Conservation (phyloP, 2,329 filamentous ascomycete genomes). For the Coniochaeta ligniaria region DNA sequence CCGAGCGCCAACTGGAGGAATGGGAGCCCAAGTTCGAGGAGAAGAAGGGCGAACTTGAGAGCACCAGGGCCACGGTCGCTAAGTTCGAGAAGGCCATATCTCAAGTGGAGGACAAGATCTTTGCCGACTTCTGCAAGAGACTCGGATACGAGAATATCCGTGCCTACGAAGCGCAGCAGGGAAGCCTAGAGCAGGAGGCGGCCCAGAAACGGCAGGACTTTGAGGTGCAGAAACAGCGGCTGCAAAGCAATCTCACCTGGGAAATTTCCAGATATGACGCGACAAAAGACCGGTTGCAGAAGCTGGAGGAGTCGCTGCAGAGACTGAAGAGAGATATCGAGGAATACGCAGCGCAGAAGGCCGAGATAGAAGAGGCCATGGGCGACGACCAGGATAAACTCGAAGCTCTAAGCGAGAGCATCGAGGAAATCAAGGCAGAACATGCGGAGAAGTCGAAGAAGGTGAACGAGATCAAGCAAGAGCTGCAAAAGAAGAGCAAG, state of each 20-base stretch:
- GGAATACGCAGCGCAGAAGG: slow-evolving; percentile 64
- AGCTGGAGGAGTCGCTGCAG: slow-evolving; percentile 58
- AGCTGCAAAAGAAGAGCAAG: slow-evolving; percentile 77
- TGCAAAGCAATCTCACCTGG: slow-evolving; percentile 57
- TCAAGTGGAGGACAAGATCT: slow-evolving; percentile 81
- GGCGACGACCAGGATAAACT: slow-evolving; percentile 69
- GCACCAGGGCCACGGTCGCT: slow-evolving; percentile 39
- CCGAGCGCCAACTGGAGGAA: slow-evolving; percentile 66
- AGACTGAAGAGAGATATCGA: slow-evolving; percentile 63
- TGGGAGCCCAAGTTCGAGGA: slow-evolving; percentile 72
- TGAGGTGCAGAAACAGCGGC: slow-evolving; percentile 70
- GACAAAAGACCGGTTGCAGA: slow-evolving; percentile 61
- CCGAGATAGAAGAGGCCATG: slow-evolving; percentile 65
- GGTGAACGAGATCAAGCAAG: slow-evolving; percentile 69
- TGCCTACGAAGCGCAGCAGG: slow-evolving; percentile 89
- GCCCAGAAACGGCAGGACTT: slow-evolving; percentile 83
- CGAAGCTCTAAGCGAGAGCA: slow-evolving; percentile 63
- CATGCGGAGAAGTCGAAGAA: slow-evolving; percentile 55
- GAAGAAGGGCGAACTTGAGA: slow-evolving; percentile 61
- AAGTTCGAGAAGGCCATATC: slow-evolving; percentile 59
- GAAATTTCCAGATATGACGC: slow-evolving; percentile 44
- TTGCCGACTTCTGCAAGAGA: slow-evolving; percentile 74
- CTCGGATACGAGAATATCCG: slow-evolving; percentile 86
- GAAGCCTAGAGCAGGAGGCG: slow-evolving; percentile 83
- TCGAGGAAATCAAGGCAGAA: slow-evolving; percentile 56